A percentile compares a stretch with the other conserved stretches of the same genome.
phyloP scores from a whole-genome alignment of 345 rosid species.

The Durio zibethinus region DNA sequence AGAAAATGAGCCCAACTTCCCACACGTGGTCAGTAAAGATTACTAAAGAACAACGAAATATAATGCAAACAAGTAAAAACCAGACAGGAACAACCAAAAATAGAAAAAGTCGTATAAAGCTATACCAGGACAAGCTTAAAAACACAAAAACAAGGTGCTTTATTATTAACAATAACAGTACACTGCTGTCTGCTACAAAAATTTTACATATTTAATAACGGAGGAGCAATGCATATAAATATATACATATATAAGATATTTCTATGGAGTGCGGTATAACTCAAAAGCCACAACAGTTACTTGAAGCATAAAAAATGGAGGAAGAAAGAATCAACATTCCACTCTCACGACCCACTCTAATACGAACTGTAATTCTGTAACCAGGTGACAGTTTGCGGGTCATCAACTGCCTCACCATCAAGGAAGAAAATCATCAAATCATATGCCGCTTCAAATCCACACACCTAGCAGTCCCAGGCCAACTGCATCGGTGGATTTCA shows the following conservation, averaged over 20 bases:
- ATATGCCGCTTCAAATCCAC: neutral
- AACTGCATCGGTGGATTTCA: neutral
- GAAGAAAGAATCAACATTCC: slow-evolving; percentile 2
- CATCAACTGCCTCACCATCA: neutral
- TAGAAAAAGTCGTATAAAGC: neutral
- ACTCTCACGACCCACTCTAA: neutral
- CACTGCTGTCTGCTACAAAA: neutral
- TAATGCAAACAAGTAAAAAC: too few relatives aligned
- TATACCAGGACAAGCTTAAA: neutral
- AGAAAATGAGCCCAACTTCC: too few relatives aligned
- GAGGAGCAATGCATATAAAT: neutral
- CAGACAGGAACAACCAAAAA: neutral
- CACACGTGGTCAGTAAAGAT: too few relatives aligned
- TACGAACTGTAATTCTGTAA: neutral
- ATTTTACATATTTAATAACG: neutral
- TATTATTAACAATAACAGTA: neutral
- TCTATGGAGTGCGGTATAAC: neutral
- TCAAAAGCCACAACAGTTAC: neutral
- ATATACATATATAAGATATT: neutral
- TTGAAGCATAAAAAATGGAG: slow-evolving; percentile 2
- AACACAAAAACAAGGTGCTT: neutral
- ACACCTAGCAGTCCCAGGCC: neutral
- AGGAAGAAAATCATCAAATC: neutral
- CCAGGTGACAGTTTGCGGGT: neutral
- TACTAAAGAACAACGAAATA: too few relatives aligned